Base-by-base conservation (phyloP, 225 moss, liverwort and hornwort genomes). In the Marchantia polymorpha region DNA sequence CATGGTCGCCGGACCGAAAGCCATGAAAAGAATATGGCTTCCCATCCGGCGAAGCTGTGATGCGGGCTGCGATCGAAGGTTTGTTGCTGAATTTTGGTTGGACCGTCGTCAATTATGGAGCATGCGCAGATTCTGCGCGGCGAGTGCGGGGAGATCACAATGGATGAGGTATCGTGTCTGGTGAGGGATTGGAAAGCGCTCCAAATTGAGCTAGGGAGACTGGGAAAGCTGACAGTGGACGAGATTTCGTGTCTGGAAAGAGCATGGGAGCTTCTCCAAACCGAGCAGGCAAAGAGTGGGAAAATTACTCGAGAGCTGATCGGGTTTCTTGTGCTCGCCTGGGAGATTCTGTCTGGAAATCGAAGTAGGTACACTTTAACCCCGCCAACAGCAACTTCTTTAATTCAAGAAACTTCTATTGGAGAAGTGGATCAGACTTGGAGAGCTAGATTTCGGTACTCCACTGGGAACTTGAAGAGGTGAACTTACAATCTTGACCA, bases 321-420 rank as follows among this genome's bases (percentile, higher is more conserved):
- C 55, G 81, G 81, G 39, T 81, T 59, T 52, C 81, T 84, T 19
- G 84, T 81, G 53, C 67, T 84, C 47, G 81, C 77, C 25, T 84
- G 84, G 84, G 84, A 81, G 81, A 84, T 84, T 39, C 81, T 84
- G 10, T 81, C 84, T 81, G 81, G 81, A 64, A 84, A 84, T 59
- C 84, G 84, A 78, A 84, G 84, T 84, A 84, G 77, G 81, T 84
- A 84, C 77, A 67, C 84, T 64, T 81, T 84, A 77, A 58, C 72
- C 84, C 73, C 70, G 81, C 73, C 81, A 77, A 73, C 84, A 72
- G 64, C 81, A 79, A 63, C 30, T 80, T 59, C 69, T 79, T 67
- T 78, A 52, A 66, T 78, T 58, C 78, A 64, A 78, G 83, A 83
- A 51, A 79, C 48, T 58, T 71, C 83, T 69, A 53, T 59, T 46